A percentile compares a stretch with the other conserved stretches of the same genome.
Evolutionary conservation across 345 rosid genomes (phyloP).

Genomic region (Brassica cretica): DNA sequence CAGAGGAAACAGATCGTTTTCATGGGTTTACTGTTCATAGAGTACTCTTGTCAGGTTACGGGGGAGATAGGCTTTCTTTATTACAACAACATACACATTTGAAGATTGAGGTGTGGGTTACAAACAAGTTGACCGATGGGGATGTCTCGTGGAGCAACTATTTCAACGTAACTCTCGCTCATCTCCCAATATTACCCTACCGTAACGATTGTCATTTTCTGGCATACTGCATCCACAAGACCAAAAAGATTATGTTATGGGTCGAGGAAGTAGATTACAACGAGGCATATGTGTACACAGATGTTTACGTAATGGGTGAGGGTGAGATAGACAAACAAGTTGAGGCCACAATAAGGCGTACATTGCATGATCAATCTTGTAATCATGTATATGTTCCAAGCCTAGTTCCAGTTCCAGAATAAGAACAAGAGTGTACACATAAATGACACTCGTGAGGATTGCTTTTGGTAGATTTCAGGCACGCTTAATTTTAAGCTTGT

Average conservation of each 20-base stretch:
- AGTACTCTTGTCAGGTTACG: neutral
- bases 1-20: neutral
- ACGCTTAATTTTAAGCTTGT: no score
- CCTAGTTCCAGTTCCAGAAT: neutral
- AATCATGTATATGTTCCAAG: neutral
- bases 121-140: slow-evolving; percentile 8
- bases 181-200: neutral
- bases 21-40: neutral
- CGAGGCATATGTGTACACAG: neutral
- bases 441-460: no score
- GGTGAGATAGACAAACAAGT: neutral
- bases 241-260: neutral
- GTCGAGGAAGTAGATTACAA: neutral
- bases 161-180: neutral
- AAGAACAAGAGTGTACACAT: neutral
- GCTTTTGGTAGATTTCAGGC: no score
- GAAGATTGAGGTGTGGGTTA: slow-evolving; percentile 1
- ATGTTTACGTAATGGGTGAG: neutral
- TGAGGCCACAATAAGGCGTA: neutral
- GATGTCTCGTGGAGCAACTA: slow-evolving; percentile 16
- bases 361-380: neutral
- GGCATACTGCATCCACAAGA: slow-evolving; percentile 1
- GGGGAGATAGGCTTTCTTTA: neutral
- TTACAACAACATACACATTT: neutral
- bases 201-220: neutral